Base-by-base conservation (phyloP, 768 basidiomycete genomes). In the Agrocybe pediades region DNA sequence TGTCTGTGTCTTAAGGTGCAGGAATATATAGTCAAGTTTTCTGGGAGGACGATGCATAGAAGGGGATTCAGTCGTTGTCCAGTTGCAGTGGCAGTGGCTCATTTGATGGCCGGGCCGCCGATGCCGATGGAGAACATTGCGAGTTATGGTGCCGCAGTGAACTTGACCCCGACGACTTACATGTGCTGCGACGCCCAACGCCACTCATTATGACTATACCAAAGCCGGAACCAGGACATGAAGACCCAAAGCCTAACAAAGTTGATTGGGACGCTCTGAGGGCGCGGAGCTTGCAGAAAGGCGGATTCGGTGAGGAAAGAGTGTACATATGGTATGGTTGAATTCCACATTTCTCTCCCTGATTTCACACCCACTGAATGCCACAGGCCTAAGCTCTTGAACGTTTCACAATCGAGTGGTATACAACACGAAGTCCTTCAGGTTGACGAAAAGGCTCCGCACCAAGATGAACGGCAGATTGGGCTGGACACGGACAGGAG, bases 401-500 rank as follows among this genome's bases (percentile, higher is more conserved):
- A 68, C 42, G 66, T 49, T 41, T 47, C 57, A 16, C 49, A 48
- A 19, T 26, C 40, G 23, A 56, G 52, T 8, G 54, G 54, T 21
- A 50, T 45, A 41, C 27, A 5, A 17, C 16, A 13, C 26, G 39
- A 30, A 17, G 47, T 48, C 49, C 24, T 25, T 24, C 41, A 29
- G 49, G 44, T 53, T 16, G 48, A 51, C 20, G 56, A 58, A 7
- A 20, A 51, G 30, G 36, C 49, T 41, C 56, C 74, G 20, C 92
- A 94, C 65, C 72, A 70, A 3, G 95, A 97, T 66, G 95, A 96
- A 71, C 84, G 80, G 13, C 95, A 97, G 71, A 92, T 97, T 56
- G 72, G 76, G 53, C 80, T 96, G 27, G 95, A 97, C 70, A 96
- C 95, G 1, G 86, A 95, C 70, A 84, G 95, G 44, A 94, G 92